phyloP scores from a whole-genome alignment of 2,329 filamentous ascomycete genomes.

The Venturia effusa region DNA sequence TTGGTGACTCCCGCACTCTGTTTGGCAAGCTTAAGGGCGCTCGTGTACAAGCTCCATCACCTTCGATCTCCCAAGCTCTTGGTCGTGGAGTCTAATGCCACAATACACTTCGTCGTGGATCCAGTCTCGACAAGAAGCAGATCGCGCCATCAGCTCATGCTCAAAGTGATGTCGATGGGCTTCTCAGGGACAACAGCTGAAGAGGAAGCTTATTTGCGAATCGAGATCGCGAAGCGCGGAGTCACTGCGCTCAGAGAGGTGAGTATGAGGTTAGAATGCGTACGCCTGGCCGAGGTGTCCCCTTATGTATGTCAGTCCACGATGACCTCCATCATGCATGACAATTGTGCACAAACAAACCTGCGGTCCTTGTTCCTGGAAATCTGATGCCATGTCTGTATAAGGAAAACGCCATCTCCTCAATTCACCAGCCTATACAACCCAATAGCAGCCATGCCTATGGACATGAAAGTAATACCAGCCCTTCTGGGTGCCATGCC shows the following conservation, averaged over 20 bases:
- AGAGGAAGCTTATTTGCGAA: neutral
- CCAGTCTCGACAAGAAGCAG: neutral
- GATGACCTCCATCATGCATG: neutral
- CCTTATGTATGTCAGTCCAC: neutral
- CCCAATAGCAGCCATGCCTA: conserved; percentile 58
- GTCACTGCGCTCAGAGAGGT: neutral
- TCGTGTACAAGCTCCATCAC: neutral
- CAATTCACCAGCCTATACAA: conserved; percentile 46
- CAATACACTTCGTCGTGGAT: neutral
- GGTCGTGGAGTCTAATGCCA: neutral
- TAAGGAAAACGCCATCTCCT: neutral
- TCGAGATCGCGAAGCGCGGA: no score
- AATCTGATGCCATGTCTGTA: neutral
- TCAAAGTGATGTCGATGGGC: neutral
- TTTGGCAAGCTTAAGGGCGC: neutral
- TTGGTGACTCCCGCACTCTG: neutral
- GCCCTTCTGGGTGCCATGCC: conserved; percentile 60
- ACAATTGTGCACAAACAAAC: neutral
- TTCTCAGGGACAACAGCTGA: neutral
- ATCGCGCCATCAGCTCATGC: neutral
- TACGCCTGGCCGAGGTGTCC: neutral
- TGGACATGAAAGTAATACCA: conserved; percentile 57
- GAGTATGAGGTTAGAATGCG: neutral
- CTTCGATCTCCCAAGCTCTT: neutral
- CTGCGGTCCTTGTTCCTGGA: neutral